phyloP scores from a whole-genome alignment of 805 yeast genomes.

The Debaryomyces prosopidis region DNA sequence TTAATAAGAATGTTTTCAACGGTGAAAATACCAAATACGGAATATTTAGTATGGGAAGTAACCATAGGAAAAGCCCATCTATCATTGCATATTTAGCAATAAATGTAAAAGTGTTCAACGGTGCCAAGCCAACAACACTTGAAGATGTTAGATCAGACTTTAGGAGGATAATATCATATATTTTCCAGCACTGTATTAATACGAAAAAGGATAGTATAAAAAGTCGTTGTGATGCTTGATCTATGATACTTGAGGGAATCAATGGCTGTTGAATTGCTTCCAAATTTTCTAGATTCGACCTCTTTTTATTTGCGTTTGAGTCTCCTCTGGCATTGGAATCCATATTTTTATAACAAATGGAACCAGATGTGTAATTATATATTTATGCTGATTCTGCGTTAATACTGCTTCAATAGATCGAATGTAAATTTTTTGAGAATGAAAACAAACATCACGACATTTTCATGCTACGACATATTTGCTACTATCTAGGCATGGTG shows the following conservation, averaged over 20 bases:
- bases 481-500: too few relatives aligned
- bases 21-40: constrained; percentile 71
- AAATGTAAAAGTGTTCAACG: constrained; percentile 54
- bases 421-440: too few relatives aligned
- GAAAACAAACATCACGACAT: constrained; percentile 4
- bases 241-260: constrained; percentile 66
- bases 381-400: too few relatives aligned
- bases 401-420: too few relatives aligned
- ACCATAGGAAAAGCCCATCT: constrained; percentile 70
- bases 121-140: constrained; percentile 34
- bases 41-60: constrained; percentile 71
- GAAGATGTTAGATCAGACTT: constrained; percentile 41
- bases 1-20: constrained; percentile 51
- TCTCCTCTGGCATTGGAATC: constrained; percentile 1
- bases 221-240: constrained; percentile 74
- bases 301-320: background rate
- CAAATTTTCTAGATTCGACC: background rate
- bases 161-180: constrained; percentile 66
- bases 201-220: constrained; percentile 65
- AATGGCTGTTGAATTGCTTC: constrained; percentile 21
- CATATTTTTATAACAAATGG: constrained; percentile 1
- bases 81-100: constrained; percentile 68
- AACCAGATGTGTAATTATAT: background rate
- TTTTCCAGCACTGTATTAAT: constrained; percentile 82
- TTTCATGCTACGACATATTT: constrained; percentile 3